Conservation (phyloP, 441 rosid species). For the Jatropha podagrica region DNA sequence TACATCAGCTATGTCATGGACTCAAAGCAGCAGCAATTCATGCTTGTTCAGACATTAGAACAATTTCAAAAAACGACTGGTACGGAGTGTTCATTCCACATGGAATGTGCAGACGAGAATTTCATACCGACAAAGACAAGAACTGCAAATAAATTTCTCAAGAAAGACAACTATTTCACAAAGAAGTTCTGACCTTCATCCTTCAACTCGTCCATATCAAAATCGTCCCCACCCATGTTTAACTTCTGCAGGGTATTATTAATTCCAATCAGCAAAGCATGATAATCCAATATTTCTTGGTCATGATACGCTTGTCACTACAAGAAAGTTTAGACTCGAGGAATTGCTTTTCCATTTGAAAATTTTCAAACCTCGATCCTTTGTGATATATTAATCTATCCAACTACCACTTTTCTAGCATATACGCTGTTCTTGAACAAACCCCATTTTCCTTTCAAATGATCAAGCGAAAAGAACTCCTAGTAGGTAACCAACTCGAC, state of each 20-base stretch:
- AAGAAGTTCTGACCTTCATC: slow-evolving; percentile 5
- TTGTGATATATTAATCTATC: background rate
- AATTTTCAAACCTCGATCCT: background rate
- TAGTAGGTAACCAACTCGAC: background rate
- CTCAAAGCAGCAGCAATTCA: background rate
- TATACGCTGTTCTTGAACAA: background rate
- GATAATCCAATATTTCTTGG: background rate
- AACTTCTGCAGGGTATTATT: slow-evolving; percentile 15
- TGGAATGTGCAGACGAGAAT: background rate
- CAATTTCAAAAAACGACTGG: background rate
- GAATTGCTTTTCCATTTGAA: background rate
- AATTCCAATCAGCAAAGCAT: slow-evolving; percentile 3
- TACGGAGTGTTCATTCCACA: background rate
- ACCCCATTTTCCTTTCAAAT: background rate
- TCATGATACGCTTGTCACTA: background rate
- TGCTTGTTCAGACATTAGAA: background rate
- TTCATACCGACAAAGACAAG: background rate
- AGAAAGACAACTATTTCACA: background rate
- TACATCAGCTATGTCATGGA: background rate
- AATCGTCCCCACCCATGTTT: slow-evolving; percentile 20
- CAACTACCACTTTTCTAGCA: background rate
- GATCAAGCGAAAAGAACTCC: background rate
- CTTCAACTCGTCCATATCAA: background rate
- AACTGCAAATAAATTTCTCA: background rate
- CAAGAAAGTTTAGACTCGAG: background rate